Base-by-base conservation (phyloP, 306 rosid genomes). In the Quercus glauca region DNA sequence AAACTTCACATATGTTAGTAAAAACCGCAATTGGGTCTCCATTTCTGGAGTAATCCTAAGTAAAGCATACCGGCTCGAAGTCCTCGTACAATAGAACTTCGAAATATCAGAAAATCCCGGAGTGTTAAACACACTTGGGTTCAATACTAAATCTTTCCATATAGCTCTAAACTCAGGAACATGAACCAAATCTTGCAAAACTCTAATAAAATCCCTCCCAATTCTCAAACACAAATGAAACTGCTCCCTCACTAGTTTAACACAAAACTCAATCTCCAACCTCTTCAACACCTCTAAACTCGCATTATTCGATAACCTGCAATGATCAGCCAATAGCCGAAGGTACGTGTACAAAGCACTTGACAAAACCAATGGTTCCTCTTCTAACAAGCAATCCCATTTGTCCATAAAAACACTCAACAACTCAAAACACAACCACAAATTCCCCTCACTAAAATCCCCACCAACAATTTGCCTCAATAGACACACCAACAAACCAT, bases 131-230 rank as follows among this genome's bases (percentile, higher is more conserved):
- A 10, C 5, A 49, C 53, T 13, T 10, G 53, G 53, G 4, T 49
- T 49, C 53, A 49, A 49, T 56, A 86, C 61, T 70, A 92, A 68
- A 69, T 88, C 96, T 81, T 89, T 86, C 93, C 88, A 92, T 78
- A 92, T 78, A 64, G 83, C 85, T 80, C 81, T 78, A 71, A 94
- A 87, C 76, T 94, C 92, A 0, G 86, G 88, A 58, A 94, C 84
- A 72, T 87, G 91, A 82, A 87, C 87, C 76, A 92, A 84, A 82
- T 89, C 92, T 82, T 92, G 94, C 73, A 92, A 73, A 64, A 94
- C 77, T 31, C 98, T 82, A 81, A 94, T 77, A 41, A 94, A 79
- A 81, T 94, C 97, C 85, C 93, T 89, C 75, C 98, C 98, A 72
- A 92, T 86, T 71, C 81, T 87, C 77, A 94, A 82, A 74, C 97